phyloP scores from a whole-genome alignment of 192 early-diverging fungal genomes.

The Coemansia sp. region DNA sequence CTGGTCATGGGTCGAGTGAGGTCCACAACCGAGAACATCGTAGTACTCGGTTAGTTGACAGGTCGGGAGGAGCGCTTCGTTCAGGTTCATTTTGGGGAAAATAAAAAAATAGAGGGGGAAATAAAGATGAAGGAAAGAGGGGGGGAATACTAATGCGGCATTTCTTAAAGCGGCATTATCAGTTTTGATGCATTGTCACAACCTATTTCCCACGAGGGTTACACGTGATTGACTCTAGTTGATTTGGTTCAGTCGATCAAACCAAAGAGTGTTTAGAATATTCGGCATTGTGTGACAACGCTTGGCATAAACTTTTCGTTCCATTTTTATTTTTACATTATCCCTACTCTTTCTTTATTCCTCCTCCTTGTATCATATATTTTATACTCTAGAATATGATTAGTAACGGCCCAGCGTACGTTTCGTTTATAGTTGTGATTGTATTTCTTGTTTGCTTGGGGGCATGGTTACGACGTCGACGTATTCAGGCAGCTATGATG shows the following conservation, averaged over 20 bases:
- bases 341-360: background rate
- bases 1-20: slow-evolving; percentile 19
- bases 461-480: slow-evolving; percentile 13
- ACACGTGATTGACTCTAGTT: background rate
- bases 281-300: background rate
- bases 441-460: slow-evolving; percentile 6
- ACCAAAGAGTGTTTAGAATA: background rate
- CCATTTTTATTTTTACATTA: background rate
- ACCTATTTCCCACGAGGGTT: background rate
- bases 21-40: slow-evolving; percentile 33
- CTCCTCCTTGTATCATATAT: background rate
- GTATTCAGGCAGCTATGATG: background rate
- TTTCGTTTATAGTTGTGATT: slow-evolving; percentile 10
- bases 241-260: background rate
- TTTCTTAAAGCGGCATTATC: background rate
- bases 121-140: background rate
- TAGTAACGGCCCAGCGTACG: slow-evolving; percentile 15
- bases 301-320: background rate
- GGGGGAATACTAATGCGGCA: too few species aligned
- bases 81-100: background rate
- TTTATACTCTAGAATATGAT: background rate
- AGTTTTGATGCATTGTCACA: background rate
- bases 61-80: background rate
- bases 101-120: background rate
- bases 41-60: slow-evolving; percentile 18